phyloP scores from a whole-genome alignment of 768 basidiomycete species.

The Mycena capillaripes region DNA sequence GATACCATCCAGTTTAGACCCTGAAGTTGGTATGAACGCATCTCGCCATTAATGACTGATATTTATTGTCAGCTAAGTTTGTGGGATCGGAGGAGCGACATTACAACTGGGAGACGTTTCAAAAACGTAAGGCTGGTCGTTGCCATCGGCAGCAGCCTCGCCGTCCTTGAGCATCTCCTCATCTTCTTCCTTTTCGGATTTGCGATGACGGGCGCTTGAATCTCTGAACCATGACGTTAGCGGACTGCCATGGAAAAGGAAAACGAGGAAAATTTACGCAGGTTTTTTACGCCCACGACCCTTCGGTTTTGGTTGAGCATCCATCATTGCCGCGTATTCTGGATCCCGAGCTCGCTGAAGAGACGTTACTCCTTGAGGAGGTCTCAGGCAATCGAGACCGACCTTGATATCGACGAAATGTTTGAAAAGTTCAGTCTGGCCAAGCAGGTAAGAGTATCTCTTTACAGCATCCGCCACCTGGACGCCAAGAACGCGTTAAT shows the following conservation, averaged over 20 bases:
- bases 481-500: constrained; percentile 28
- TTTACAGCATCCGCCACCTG: constrained; percentile 95
- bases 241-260: not conserved
- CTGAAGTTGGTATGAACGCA: constrained; percentile 96
- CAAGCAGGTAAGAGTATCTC: constrained; percentile 96
- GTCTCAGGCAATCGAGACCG: constrained; percentile 19
- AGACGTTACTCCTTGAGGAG: not conserved
- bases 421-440: constrained; percentile 97
- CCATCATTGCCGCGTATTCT: constrained; percentile 91
- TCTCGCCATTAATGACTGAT: constrained; percentile 87
- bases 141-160: constrained; percentile 82
- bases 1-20: constrained; percentile 99
- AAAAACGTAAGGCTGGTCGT: constrained; percentile 94
- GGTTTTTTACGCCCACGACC: constrained; percentile 90
- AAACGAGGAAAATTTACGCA: constrained; percentile 54
- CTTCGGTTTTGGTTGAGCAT: constrained; percentile 88
- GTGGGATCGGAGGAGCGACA: not conserved
- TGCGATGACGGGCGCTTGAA: constrained; percentile 85
- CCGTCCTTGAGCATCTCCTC: constrained; percentile 94
- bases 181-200: constrained; percentile 98
- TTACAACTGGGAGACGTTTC: constrained; percentile 93
- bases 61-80: constrained; percentile 15
- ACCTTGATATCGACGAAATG: constrained; percentile 99
- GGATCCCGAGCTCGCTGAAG: constrained; percentile 89
- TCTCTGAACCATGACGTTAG: constrained; percentile 60